phyloP scores from a whole-genome alignment of 306 rosid genomes.

The Vachellia collinsii region DNA sequence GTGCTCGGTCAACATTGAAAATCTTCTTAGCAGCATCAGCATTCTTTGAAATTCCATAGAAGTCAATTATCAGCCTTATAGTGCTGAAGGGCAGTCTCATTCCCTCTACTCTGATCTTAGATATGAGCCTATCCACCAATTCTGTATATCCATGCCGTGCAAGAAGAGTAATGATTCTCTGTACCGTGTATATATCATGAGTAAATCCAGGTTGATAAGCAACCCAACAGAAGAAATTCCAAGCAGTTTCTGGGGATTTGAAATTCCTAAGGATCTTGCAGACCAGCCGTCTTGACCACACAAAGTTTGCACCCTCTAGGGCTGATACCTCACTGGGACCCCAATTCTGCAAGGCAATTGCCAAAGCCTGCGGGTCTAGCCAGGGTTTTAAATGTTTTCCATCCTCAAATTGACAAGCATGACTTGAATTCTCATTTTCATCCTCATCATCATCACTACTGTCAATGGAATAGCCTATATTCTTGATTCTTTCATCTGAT shows the following conservation, averaged over 20 bases:
- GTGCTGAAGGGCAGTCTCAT: slow-evolving; percentile 77
- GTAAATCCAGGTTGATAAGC: slow-evolving; percentile 72
- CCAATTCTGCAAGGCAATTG: slow-evolving; percentile 69
- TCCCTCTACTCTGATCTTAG: slow-evolving; percentile 69
- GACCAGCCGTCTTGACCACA: slow-evolving; percentile 79
- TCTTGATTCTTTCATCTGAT: slow-evolving; percentile 60
- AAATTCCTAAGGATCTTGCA: slow-evolving; percentile 76
- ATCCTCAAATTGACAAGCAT: slow-evolving; percentile 38
- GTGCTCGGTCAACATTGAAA: slow-evolving; percentile 57
- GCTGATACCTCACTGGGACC: slow-evolving; percentile 64
- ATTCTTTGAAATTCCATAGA: slow-evolving; percentile 75
- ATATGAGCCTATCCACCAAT: slow-evolving; percentile 66
- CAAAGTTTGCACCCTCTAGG: slow-evolving; percentile 65
- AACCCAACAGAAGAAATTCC: slow-evolving; percentile 89
- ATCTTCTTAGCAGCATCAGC: slow-evolving; percentile 83
- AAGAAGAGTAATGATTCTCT: slow-evolving; percentile 67
- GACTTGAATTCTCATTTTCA: slow-evolving; percentile 32
- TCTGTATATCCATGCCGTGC: slow-evolving; percentile 68
- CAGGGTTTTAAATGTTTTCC: slow-evolving; percentile 64
- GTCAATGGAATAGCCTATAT: slow-evolving; percentile 46
- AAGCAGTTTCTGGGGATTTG: slow-evolving; percentile 68
- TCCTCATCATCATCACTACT: slow-evolving; percentile 44
- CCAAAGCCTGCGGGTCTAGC: slow-evolving; percentile 81
- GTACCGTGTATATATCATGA: slow-evolving; percentile 76
- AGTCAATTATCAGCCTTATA: slow-evolving; percentile 70